Evolutionary conservation across 1,139 yeast species (phyloP), one percentile per base, ranked within the genome.

Genomic region (Candida albicans): DNA sequence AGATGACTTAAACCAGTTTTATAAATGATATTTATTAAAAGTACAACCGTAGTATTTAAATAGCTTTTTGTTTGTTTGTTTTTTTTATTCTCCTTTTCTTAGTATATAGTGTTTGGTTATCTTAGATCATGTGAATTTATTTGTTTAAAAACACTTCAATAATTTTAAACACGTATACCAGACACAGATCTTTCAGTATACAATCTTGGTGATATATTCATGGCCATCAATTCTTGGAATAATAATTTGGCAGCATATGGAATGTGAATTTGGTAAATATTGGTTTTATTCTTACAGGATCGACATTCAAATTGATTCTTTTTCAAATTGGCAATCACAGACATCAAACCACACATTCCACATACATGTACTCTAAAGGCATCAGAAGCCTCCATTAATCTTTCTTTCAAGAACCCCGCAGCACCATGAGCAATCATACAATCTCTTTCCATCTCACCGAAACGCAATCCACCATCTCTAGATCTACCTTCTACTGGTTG

Each of bases 351-450:
- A 75, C 99, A 93, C 58, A 89, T 81, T 59, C 99, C 99, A 75
- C 99, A 93, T 28, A 95, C 86, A 64, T 95, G 99, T 36, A 95
- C 98, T 68, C 98, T 81, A 75, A 93, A 93, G 3, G 98, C 97
- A 73, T 93, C 99, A 0, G 98, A 90, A 3, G 97, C 97, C 67
- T 93, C 99, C 97, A 93, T 91, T 65, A 93, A 77, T 66, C 99
- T 81, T 70, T 93, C 99, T 70, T 91, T 89, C 70, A 93, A 79
- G 75, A 93, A 93, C 8, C 97, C 95, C 1, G 99, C 97, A 2
- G 97, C 98, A 65, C 99, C 99, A 66, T 93, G 98, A 4, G 99
- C 99, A 77, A 93, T 93, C 96, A 95, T 93, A 86, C 99, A 93
- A 77, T 95, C 99, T 76, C 99, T 89, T 71, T 93, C 99, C 99